Percentiles rank a stretch among this genome's conserved stretches.
Conservation (phyloP, 2,329 filamentous ascomycete genomes). For the Colletotrichum sidae region DNA sequence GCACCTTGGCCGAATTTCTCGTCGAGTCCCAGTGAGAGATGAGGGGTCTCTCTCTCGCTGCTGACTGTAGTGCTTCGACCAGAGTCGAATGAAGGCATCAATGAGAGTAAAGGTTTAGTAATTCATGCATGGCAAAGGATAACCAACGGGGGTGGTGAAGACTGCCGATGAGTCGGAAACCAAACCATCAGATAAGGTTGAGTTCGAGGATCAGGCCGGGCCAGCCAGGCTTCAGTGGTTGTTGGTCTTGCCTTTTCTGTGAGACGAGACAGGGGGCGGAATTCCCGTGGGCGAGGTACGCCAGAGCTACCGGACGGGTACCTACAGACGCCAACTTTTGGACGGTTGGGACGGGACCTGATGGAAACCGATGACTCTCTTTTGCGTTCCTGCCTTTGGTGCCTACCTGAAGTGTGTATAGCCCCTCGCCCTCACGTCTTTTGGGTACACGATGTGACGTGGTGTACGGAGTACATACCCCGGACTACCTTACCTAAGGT, state of each 20-base stretch:
- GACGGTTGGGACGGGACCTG: slow-evolving; percentile 10
- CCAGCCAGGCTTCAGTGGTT: background rate
- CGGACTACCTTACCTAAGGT: background rate
- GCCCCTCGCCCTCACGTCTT: too few species aligned
- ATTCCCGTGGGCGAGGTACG: slow-evolving; percentile 7
- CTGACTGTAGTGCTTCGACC: background rate
- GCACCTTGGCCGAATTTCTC: slow-evolving; percentile 7
- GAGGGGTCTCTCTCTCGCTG: background rate
- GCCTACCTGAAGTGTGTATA: too few species aligned
- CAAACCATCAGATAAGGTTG: slow-evolving; percentile 22
- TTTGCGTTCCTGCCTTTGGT: too few species aligned
- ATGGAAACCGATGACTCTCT: slow-evolving; percentile 3
- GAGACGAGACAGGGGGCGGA: too few species aligned
- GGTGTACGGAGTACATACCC: background rate
- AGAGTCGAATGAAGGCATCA: background rate
- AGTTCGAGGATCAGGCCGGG: slow-evolving; percentile 3
- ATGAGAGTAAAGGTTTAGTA: background rate
- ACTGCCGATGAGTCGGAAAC: too few species aligned
- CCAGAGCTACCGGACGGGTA: slow-evolving; percentile 19
- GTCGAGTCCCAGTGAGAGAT: background rate
- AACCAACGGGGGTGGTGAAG: background rate
- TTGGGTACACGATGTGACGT: background rate
- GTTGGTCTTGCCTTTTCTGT: too few species aligned
- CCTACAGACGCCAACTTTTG: slow-evolving; percentile 8
- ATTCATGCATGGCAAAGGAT: background rate